Conservation (phyloP, 495 filamentous ascomycete genomes). For the Neurospora sp. region DNA sequence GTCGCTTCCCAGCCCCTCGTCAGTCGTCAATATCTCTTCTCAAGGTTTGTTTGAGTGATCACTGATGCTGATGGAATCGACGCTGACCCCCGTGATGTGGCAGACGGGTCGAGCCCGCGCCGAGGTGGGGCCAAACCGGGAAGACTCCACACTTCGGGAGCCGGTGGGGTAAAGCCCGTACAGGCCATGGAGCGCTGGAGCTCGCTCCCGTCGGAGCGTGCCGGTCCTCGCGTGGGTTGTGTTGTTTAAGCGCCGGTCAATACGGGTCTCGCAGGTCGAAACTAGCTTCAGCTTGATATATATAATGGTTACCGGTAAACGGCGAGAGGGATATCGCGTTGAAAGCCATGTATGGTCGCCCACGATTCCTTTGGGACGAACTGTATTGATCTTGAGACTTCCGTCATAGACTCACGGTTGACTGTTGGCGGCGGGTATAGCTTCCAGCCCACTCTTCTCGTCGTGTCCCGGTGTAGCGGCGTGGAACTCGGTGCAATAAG, state of each 20-base stretch:
- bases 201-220: not conserved
- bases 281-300: not conserved
- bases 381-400: not conserved
- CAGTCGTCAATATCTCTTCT: not conserved
- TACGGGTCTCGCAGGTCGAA: not conserved
- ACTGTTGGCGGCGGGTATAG: not conserved
- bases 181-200: not conserved
- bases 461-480: not conserved
- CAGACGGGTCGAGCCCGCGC: not conserved
- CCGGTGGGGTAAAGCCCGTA: not conserved
- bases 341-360: not conserved
- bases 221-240: not conserved
- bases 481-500: not conserved
- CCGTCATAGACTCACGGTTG: not conserved
- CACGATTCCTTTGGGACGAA: not conserved
- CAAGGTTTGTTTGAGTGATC: not conserved
- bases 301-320: not conserved
- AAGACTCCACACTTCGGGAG: not conserved
- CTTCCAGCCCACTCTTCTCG: not conserved
- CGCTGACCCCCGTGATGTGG: not conserved
- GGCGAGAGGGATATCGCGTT: not conserved
- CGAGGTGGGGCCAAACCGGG: not conserved
- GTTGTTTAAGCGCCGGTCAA: not conserved
- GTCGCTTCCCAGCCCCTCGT: not conserved
- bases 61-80: not conserved